phyloP scores from a whole-genome alignment of 1,284 basidiomycete genomes.

The Cronartium ribicola region DNA sequence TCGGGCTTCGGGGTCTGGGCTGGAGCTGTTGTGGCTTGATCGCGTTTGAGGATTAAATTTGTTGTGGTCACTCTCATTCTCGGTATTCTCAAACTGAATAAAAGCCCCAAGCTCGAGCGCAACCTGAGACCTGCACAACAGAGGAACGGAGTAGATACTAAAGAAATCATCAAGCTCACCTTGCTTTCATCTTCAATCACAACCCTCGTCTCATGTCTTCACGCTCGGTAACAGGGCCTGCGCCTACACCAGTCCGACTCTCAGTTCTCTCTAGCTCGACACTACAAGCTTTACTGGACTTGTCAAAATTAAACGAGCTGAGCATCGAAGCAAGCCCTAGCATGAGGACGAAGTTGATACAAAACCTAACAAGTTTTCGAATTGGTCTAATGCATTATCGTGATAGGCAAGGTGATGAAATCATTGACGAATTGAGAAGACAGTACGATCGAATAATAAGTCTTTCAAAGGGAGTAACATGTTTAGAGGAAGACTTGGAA shows the following conservation, averaged over 20 bases:
- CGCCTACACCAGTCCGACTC: conserved; percentile 29
- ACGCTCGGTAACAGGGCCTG: neutral
- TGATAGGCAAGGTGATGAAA: conserved; percentile 14
- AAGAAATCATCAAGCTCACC: too few relatives aligned
- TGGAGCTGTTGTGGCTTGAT: too few relatives aligned
- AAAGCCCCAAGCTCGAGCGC: too few relatives aligned
- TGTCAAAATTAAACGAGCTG: conserved; percentile 22
- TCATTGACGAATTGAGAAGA: conserved; percentile 14
- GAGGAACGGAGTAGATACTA: too few relatives aligned
- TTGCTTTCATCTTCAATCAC: too few relatives aligned
- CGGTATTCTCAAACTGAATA: too few relatives aligned
- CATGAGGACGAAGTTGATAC: conserved; percentile 12
- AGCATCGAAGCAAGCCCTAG: conserved; percentile 11
- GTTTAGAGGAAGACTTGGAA: conserved; percentile 19
- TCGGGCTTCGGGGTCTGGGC: too few relatives aligned
- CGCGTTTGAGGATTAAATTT: too few relatives aligned
- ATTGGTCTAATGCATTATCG: conserved; percentile 27
- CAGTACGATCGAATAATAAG: conserved; percentile 33
- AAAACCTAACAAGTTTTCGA: conserved; percentile 16
- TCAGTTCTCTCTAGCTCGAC: conserved; percentile 30
- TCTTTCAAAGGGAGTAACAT: conserved; percentile 10
- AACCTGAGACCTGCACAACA: too few relatives aligned
- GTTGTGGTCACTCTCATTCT: too few relatives aligned
- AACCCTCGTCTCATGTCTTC: neutral
- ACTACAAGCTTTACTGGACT: conserved; percentile 21